Base-by-base conservation (phyloP, 164 flowering plant species). In the Stephania japonica region DNA sequence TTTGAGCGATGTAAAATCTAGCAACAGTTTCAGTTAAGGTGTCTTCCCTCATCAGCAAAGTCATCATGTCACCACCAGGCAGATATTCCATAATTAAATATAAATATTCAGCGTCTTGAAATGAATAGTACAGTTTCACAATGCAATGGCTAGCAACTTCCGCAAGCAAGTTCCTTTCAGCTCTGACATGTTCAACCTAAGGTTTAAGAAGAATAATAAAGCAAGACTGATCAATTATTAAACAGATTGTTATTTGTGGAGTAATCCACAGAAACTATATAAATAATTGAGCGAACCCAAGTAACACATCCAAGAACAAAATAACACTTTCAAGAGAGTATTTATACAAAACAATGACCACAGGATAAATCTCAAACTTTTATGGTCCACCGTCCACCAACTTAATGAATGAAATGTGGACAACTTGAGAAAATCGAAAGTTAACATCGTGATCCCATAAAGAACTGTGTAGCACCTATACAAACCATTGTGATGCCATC, bases 21-120 rank as follows among this genome's bases (percentile, higher is more conserved):
- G 99, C 97, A 71, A 96, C 94, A 75, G 79, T 84, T 85, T 96
- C 99, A 65, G 97, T 88, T 79, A 96, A 81, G 42, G 90, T 96
- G 81, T 96, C 99, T 85, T 93, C 99, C 78, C 98, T 87, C 76
- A 96, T 93, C 73, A 96, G 83, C 79, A 96, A 81, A 67, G 97
- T 96, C 99, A 96, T 96, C 86, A 96, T 83, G 83, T 96, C 99
- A 75, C 98, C 99, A 70, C 99, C 99, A 85, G 99, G 97, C 43
- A 93, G 87, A 83, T 96, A 96, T 76, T 96, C 99, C 99, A 93
- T 96, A 18, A 96, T 84, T 42, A 96, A 86, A 70, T 96, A 93
- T 69, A 96, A 74, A 84, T 87, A 90, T 38, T 93, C 98, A 62
- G 85, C 85, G 83, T 96, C 99, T 87, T 96, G 99, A 77, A 96